Conservation (phyloP, 2,329 filamentous ascomycete genomes). For the Fusarium xyrophilum region DNA sequence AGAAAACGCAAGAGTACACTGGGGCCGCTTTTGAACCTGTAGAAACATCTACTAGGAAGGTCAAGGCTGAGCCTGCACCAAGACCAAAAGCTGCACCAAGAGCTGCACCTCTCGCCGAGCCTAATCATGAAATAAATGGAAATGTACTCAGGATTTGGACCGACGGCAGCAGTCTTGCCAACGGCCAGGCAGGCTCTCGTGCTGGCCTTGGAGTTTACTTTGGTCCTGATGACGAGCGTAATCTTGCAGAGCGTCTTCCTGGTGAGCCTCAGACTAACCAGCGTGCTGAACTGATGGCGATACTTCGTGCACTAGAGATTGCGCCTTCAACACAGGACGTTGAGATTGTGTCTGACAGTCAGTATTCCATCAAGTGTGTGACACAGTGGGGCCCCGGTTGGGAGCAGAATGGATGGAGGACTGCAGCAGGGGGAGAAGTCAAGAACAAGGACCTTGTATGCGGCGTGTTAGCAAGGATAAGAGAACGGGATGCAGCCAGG, state of each 20-base stretch:
- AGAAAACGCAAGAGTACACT: conserved; percentile 8
- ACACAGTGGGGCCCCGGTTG: conserved; percentile 84
- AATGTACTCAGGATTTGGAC: conserved; percentile 59
- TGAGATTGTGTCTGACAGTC: conserved; percentile 85
- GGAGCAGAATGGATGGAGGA: conserved; percentile 79
- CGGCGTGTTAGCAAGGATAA: conserved; percentile 73
- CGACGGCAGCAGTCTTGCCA: conserved; percentile 67
- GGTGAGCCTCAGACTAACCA: conserved; percentile 89
- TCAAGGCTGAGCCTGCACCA: conserved; percentile 40
- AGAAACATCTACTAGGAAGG: conserved; percentile 36
- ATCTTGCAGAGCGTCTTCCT: conserved; percentile 76
- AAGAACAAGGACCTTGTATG: conserved; percentile 88
- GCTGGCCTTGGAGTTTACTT: conserved; percentile 72
- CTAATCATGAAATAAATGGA: neutral
- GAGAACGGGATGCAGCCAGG: conserved; percentile 67
- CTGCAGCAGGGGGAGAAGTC: conserved; percentile 71
- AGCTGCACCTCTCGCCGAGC: neutral
- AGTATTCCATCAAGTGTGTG: conserved; percentile 88
- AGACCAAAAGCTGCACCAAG: neutral
- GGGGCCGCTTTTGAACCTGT: conserved; percentile 21
- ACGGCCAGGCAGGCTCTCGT: conserved; percentile 61
- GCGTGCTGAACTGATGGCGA: conserved; percentile 90
- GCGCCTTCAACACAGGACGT: conserved; percentile 72
- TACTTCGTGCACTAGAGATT: conserved; percentile 81
- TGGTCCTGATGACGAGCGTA: conserved; percentile 62